Conservation (phyloP, 1,284 basidiomycete species). For the Malassezia furfur region DNA sequence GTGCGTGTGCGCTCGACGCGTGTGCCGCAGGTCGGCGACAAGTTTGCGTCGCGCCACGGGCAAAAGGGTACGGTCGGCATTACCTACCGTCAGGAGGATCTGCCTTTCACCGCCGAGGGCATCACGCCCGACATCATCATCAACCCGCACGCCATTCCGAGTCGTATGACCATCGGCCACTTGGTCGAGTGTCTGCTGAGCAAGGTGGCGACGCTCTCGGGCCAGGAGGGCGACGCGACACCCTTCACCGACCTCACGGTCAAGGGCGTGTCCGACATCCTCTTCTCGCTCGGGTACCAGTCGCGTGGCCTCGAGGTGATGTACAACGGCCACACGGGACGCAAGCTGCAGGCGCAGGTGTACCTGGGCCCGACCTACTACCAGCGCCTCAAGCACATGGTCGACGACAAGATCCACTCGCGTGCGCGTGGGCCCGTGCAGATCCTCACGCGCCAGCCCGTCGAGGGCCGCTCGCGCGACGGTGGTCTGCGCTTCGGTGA, state of each 20-base stretch:
- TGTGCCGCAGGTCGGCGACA: slow-evolving; percentile 95
- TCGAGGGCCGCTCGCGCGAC: slow-evolving; percentile 97
- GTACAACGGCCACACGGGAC: slow-evolving; percentile 97
- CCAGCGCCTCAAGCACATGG: slow-evolving; percentile 99
- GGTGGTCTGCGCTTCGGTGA: slow-evolving; percentile 99
- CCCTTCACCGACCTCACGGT: slow-evolving; percentile 97
- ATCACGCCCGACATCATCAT: slow-evolving; percentile 95
- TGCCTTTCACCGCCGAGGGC: slow-evolving; percentile 96
- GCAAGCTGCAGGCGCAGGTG: slow-evolving; percentile 91
- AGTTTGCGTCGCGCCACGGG: slow-evolving; percentile 97
- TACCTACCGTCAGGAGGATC: slow-evolving; percentile 97
- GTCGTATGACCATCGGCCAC: slow-evolving; percentile 99
- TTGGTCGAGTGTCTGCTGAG: slow-evolving; percentile 95
- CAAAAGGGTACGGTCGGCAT: slow-evolving; percentile 99
- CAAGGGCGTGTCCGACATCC: slow-evolving; percentile 56
- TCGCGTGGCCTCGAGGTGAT: slow-evolving; percentile 90
- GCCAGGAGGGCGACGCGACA: slow-evolving; percentile 94
- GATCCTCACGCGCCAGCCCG: slow-evolving; percentile 92
- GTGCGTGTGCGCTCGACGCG: slow-evolving; percentile 89
- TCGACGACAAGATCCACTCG: slow-evolving; percentile 99
- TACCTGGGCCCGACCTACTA: slow-evolving; percentile 99
- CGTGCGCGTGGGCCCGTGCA: slow-evolving; percentile 93
- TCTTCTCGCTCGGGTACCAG: slow-evolving; percentile 53
- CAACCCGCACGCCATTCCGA: slow-evolving; percentile 98
- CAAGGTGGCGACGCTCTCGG: slow-evolving; percentile 90